phyloP scores from a whole-genome alignment of 1,284 basidiomycete genomes.

The Papiliotrema nemorosa region DNA sequence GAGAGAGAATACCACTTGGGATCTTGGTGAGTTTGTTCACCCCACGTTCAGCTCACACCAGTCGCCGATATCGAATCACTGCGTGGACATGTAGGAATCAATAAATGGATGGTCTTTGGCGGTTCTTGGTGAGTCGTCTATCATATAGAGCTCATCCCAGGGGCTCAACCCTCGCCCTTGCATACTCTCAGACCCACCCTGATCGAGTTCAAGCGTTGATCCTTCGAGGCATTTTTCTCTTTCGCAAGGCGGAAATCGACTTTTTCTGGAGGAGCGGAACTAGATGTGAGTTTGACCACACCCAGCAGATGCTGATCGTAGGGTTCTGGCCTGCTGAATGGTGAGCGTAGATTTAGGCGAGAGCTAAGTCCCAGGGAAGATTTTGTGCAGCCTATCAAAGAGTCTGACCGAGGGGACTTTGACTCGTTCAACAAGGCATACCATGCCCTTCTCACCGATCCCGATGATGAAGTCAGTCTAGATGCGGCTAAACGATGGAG shows the following conservation, averaged over 20 bases:
- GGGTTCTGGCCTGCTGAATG: constrained; percentile 80
- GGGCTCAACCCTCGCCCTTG: constrained; percentile 86
- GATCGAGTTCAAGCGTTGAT: constrained; percentile 74
- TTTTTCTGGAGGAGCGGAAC: constrained; percentile 80
- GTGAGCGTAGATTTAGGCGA: constrained; percentile 49
- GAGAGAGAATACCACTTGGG: constrained; percentile 91
- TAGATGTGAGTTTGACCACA: constrained; percentile 39
- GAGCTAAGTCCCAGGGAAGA: constrained; percentile 61
- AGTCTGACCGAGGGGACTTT: background rate
- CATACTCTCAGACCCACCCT: constrained; percentile 83
- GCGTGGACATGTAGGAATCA: constrained; percentile 65
- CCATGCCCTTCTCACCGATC: constrained; percentile 72
- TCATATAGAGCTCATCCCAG: constrained; percentile 39
- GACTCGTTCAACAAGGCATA: constrained; percentile 69
- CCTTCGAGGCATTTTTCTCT: constrained; percentile 86
- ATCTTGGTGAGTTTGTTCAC: constrained; percentile 53
- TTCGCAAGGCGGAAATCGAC: constrained; percentile 76
- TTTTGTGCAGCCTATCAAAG: constrained; percentile 65
- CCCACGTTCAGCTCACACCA: background rate
- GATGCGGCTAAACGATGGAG: constrained; percentile 68
- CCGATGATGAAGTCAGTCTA: constrained; percentile 60
- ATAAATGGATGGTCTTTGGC: constrained; percentile 91
- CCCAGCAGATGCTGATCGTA: constrained; percentile 8
- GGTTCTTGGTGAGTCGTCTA: constrained; percentile 69
- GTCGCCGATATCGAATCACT: constrained; percentile 85